Conservation (phyloP, 78 protist genomes). For the Emiliania huxleyi region DNA sequence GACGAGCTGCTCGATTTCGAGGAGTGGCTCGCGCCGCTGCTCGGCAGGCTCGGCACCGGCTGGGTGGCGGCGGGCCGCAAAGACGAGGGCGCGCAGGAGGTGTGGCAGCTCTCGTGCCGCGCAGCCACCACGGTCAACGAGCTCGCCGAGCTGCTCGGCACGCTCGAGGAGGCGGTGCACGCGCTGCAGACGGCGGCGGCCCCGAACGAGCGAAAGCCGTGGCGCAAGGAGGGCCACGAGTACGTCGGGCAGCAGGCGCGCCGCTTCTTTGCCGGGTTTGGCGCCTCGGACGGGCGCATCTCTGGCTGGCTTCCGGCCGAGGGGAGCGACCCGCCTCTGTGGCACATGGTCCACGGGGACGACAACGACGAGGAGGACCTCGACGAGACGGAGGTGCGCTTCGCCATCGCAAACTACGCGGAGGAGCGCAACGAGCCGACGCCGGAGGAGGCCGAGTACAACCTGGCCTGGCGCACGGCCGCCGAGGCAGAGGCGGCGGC, state of each 20-base stretch:
- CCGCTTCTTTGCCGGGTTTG: neutral
- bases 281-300: neutral
- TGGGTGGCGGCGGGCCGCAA: neutral
- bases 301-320: neutral
- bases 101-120: neutral
- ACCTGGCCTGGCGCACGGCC: neutral
- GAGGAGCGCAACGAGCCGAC: neutral
- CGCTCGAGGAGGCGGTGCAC: neutral
- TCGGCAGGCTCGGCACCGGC: neutral
- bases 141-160: neutral
- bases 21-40: neutral
- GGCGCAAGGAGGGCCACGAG: neutral
- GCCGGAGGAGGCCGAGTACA: neutral
- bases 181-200: neutral
- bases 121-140: neutral
- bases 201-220: neutral
- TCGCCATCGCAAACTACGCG: neutral
- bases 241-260: neutral
- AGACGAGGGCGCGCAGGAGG: neutral
- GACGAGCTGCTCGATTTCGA: neutral
- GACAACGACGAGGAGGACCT: neutral
- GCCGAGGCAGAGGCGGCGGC: neutral
- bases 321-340: neutral
- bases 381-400: neutral
- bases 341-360: conserved; percentile 19